Evolutionary conservation across 1,139 yeast genomes (phyloP).

Genomic region (Hemisphaericaspora subhashii): DNA sequence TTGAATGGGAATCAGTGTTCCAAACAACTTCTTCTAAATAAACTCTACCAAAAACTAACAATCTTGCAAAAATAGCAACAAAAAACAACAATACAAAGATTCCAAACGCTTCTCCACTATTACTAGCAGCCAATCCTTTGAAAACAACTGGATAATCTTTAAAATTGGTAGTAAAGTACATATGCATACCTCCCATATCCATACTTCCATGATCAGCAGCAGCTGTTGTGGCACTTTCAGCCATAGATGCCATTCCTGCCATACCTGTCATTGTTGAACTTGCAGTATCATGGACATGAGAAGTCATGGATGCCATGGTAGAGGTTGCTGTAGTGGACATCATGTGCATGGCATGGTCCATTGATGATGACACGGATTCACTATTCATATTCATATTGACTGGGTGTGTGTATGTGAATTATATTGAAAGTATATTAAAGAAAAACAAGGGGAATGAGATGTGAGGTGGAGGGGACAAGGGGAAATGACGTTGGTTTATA

Average conservation of each 20-base stretch:
- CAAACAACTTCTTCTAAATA: conserved; percentile 70
- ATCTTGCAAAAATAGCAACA: conserved; percentile 57
- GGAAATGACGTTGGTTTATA: not conserved
- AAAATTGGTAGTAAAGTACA: conserved; percentile 53
- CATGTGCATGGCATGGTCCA: too few relatives aligned
- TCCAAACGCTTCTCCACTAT: conserved; percentile 67
- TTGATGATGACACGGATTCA: too few relatives aligned
- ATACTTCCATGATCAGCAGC: conserved; percentile 21
- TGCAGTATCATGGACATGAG: too few relatives aligned
- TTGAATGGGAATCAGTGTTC: conserved; percentile 35
- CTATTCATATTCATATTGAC: too few relatives aligned
- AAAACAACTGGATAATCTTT: conserved; percentile 62
- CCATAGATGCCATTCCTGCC: too few relatives aligned
- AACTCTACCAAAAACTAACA: conserved; percentile 55
- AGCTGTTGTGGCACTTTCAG: conserved; percentile 13
- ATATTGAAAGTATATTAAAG: too few relatives aligned
- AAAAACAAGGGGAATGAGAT: too few relatives aligned
- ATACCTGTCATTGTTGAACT: too few relatives aligned
- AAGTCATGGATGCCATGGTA: too few relatives aligned
- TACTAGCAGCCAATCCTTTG: conserved; percentile 48
- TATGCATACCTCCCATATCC: conserved; percentile 47
- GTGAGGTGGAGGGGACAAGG: not conserved
- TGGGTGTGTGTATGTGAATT: too few relatives aligned
- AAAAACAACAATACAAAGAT: conserved; percentile 62
- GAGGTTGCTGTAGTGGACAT: too few relatives aligned